phyloP scores from a whole-genome alignment of 371 early-diverging fungal genomes.

The Catenaria anguillulae region DNA sequence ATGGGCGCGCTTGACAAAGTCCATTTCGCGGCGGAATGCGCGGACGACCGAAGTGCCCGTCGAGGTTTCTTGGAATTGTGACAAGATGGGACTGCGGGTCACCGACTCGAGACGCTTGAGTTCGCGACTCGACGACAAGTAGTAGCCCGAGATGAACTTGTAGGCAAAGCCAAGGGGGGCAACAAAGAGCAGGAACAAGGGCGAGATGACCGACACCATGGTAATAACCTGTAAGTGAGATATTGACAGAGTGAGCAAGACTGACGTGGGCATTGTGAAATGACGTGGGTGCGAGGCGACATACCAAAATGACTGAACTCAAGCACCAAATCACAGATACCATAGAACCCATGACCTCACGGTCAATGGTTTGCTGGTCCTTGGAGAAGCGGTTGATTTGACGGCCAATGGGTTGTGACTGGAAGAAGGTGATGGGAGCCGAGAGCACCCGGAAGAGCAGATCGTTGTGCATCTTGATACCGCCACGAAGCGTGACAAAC shows the following conservation, averaged over 20 bases:
- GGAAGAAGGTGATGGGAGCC: constrained; percentile 1
- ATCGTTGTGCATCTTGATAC: not conserved
- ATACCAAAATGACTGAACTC: not conserved
- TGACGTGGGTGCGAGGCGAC: too few relatives aligned
- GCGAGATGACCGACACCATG: not conserved
- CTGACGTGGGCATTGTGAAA: too few relatives aligned
- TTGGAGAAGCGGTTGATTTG: constrained; percentile 33
- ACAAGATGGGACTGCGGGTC: constrained; percentile 39
- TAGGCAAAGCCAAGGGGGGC: not conserved
- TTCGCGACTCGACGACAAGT: constrained; percentile 43
- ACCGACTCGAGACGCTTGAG: constrained; percentile 50
- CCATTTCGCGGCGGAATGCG: constrained; percentile 17
- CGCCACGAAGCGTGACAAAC: not conserved
- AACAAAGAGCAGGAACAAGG: not conserved
- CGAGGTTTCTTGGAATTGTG: constrained; percentile 38
- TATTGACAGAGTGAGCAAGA: too few relatives aligned
- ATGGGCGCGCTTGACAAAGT: constrained; percentile 18
- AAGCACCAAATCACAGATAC: not conserved
- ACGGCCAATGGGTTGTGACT: constrained; percentile 32
- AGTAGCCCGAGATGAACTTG: constrained; percentile 18
- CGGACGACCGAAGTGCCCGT: constrained; percentile 33
- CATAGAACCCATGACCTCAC: not conserved
- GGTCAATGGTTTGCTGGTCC: constrained; percentile 27
- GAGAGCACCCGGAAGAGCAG: not conserved
- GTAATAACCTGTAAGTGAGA: too few relatives aligned